Base-by-base conservation (phyloP, 2,329 filamentous ascomycete genomes). In the Aspergillus fumigatus region DNA sequence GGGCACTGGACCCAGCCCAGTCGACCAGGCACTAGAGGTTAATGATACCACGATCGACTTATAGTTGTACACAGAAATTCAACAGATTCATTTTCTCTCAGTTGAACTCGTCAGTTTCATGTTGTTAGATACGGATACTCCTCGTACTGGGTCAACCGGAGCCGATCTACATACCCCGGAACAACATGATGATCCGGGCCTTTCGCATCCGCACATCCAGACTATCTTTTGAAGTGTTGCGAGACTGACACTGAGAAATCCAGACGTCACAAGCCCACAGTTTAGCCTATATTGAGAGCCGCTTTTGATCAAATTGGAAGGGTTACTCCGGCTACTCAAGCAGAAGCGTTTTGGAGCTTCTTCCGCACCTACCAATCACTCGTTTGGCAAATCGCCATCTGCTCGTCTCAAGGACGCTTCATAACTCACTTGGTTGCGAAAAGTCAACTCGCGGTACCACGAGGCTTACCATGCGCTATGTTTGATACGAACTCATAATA, bases 401-500 rank as follows among this genome's bases (percentile, higher is more conserved):
- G 43, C 19, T 23, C n/a, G 9, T 47, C 9, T 23, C 14, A 0
- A 47, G 25, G 21, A 47, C 32, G 14, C 32, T 38, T 17, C 32
- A 47, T 10, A 11, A 26, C 14, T 47, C 6, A 23, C 10, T 43
- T 19, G 27, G 32, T 54, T 29, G 50, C 43, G 43, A 51, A 40
- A 38, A 17, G 25, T 49, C 43, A 50, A 27, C 23, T 50, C 53
- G 58, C 53, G 54, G 64, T 65, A 61, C 59, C 51, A 65, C 65
- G 59, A 63, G 45, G 52, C 26, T 41, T 50, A 27, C 50, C 26
- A 50, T 38, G 52, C 56, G 55, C 53, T 50, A 60, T 61, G 59
- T 43, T 56, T 60, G 58, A 63, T 51, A 51, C 26, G 38, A 41
- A 47, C 35, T 55, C 41, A 45, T 57, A 52, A 58, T 8, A 45